Evolutionary conservation across 192 early-diverging fungal genomes (phyloP).

Genomic region (Rhizophagus sp.): DNA sequence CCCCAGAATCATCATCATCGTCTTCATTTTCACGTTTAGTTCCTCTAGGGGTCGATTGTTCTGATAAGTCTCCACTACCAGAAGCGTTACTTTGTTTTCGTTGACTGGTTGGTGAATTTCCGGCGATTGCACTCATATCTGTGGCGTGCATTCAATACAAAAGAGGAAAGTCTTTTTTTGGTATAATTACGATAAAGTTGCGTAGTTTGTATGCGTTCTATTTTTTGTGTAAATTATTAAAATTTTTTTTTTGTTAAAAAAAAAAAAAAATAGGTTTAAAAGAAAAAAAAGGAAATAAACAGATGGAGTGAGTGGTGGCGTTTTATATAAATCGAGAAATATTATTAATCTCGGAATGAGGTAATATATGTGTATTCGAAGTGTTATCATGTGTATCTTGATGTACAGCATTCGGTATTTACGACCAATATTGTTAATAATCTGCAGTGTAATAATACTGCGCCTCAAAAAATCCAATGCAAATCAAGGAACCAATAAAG

Average conservation of each 20-base stretch:
- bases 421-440: conserved; percentile 6
- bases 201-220: not conserved
- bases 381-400: not conserved
- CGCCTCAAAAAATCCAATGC: not conserved
- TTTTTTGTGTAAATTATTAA: not conserved
- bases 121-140: not conserved
- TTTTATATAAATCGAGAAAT: not conserved
- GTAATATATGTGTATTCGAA: not conserved
- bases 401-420: not conserved
- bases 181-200: not conserved
- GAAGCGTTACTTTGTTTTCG: conserved; percentile 25
- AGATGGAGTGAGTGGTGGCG: not conserved
- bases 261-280: not conserved
- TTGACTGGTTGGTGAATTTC: conserved; percentile 9
- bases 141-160: conserved; percentile 14
- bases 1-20: conserved; percentile 65
- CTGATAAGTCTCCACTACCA: conserved; percentile 14
- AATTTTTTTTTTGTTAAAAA: not conserved
- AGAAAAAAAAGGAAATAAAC: conserved; percentile 19
- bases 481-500: not conserved
- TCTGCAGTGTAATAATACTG: conserved; percentile 10
- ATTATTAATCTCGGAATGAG: not conserved
- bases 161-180: conserved; percentile 1
- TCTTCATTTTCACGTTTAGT: conserved; percentile 41
- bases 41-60: conserved; percentile 20